Conservation (phyloP, 2,329 filamentous ascomycete genomes). For the Fusarium abutilonis region DNA sequence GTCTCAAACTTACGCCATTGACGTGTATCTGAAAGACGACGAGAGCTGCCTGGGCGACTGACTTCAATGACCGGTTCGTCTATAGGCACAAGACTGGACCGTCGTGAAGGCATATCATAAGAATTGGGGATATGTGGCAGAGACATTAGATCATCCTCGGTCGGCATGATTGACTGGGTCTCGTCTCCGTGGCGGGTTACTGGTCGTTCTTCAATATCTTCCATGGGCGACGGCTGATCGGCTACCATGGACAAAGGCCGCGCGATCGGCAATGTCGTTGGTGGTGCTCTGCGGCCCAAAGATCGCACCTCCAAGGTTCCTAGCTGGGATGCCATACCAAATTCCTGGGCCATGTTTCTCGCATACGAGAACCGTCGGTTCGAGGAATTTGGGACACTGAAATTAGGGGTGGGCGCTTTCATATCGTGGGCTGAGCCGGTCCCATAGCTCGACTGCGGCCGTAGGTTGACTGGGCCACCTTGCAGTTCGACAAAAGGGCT, state of each 20-base stretch:
- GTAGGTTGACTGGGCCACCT: constrained; percentile 41
- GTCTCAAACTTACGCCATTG: constrained; percentile 46
- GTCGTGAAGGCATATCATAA: constrained; percentile 36
- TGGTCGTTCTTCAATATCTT: constrained; percentile 45
- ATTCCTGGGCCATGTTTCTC: constrained; percentile 43
- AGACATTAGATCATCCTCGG: constrained; percentile 30
- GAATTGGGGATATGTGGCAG: constrained; percentile 22
- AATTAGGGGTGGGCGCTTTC: constrained; percentile 56
- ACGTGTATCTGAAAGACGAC: constrained; percentile 47
- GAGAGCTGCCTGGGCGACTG: constrained; percentile 39
- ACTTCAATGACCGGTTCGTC: constrained; percentile 31
- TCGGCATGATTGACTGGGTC: constrained; percentile 14
- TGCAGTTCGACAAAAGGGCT: constrained; percentile 56
- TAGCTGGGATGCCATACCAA: constrained; percentile 28
- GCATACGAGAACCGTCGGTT: constrained; percentile 58
- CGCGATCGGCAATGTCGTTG: constrained; percentile 59
- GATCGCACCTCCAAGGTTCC: constrained; percentile 31
- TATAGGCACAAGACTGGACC: constrained; percentile 37
- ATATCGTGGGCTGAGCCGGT: constrained; percentile 22
- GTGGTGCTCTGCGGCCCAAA: constrained; percentile 47
- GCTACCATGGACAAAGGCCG: constrained; percentile 64
- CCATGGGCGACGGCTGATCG: constrained; percentile 60
- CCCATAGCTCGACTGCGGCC: constrained; percentile 39
- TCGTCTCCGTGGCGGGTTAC: constrained; percentile 46
- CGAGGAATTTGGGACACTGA: constrained; percentile 61